Evolutionary conservation across 106 monocot species (phyloP), one percentile per base, ranked within the genome.

Genomic region (Platanthera guangdongensis): DNA sequence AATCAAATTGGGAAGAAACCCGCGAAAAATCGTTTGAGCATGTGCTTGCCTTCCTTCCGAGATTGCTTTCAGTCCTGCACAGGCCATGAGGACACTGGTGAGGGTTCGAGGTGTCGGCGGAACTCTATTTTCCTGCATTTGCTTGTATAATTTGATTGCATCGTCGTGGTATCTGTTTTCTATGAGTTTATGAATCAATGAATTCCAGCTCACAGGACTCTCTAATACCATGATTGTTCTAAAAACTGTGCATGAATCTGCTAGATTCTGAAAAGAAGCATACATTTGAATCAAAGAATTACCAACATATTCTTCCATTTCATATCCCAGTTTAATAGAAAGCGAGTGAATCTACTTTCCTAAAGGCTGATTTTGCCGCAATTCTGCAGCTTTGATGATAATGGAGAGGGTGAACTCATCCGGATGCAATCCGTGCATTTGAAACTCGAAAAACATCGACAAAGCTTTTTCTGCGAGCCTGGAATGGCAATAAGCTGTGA

Each of bases 221-320:
- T 2, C 67, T 19, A 54, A 68, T 18, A 16, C 19, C 16, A 52
- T 63, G 12, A 80, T 52, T 50, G 21, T 51, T 13, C 77, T 57
- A 21, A 85, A 81, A 57, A 77, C 75, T 8, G 10, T 48, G 10
- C 47, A 9, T 13, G 78, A 71, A 74, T 81, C 78, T 22, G 49
- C n/a, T 28, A 84, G 55, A 39, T 39, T 49, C 47, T 53, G 64
- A 48, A 73, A 80, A 51, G 67, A 14, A 47, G 74, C 81, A 81
- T 81, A 81, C 80, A 78, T 81, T 52, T 81, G 55, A 46, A 85
- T 75, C 68, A 85, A 78, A 53, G 85, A 81, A 59, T 76, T 81
- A 53, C 73, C n/a, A 1, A 85, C 81, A 71, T 70, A 85, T 54
- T 85, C 81, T 52, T 85, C 85, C 25, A 10, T 16, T 14, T 22